Conservation (phyloP, 306 rosid species). For the Cucurbita maxima region DNA sequence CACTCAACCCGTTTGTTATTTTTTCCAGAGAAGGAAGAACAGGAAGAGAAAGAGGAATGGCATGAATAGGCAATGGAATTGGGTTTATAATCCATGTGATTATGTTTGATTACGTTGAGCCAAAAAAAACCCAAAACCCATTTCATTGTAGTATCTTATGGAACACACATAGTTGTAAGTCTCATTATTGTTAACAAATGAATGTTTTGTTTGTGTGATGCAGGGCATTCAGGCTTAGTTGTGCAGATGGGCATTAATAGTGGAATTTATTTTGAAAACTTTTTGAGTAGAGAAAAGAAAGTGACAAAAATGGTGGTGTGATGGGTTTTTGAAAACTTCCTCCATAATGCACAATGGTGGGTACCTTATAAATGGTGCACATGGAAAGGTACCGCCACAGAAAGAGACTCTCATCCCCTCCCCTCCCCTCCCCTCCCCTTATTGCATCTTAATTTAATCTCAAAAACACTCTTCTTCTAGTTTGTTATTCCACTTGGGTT, state of each 20-base stretch:
- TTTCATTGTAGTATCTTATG: no score
- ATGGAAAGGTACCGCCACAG: slow-evolving; percentile 7
- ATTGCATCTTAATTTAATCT: no score
- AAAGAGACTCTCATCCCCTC: background rate
- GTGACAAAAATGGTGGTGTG: slow-evolving; percentile 9
- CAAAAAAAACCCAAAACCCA: no score
- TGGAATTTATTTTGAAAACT: background rate
- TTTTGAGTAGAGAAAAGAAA: background rate
- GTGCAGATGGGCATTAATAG: slow-evolving; percentile 3
- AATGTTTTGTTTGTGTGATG: background rate
- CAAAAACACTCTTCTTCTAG: background rate
- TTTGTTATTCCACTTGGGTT: background rate
- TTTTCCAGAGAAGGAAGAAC: no score
- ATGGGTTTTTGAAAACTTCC: slow-evolving; percentile 1
- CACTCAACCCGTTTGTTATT: no score
- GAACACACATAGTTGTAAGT: no score
- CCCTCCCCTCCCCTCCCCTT: background rate
- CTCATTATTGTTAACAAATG: background rate
- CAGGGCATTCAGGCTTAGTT: background rate
- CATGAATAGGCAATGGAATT: no score
- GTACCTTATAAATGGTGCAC: slow-evolving; percentile 9
- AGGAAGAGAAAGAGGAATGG: no score
- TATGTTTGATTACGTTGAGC: no score
- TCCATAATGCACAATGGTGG: slow-evolving; percentile 5
- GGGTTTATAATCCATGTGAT: no score